These are phyloP conservation scores for Sporothrix pseudoabietina DNA, from an alignment of 2,329 filamentous ascomycete species.

Conservation along the genomic window DNA sequence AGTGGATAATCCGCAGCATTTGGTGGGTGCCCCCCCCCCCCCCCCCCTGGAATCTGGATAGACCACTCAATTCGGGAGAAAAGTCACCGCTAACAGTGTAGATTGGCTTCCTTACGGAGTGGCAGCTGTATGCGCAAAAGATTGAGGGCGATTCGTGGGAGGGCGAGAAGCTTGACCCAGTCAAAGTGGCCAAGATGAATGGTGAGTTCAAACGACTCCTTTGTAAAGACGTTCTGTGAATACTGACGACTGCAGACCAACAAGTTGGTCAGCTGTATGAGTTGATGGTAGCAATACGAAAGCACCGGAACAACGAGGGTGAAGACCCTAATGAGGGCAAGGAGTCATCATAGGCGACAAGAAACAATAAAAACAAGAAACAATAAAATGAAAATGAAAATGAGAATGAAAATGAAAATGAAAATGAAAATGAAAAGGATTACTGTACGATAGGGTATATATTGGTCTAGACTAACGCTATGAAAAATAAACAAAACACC, in stretches of 20 bases:
- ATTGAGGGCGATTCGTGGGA: conserved; percentile 85
- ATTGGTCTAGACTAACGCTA: background rate
- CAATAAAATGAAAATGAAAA: background rate
- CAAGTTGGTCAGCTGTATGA: conserved; percentile 94
- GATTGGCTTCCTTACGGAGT: conserved; percentile 95
- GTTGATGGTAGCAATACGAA: conserved; percentile 78
- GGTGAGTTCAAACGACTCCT: conserved; percentile 56
- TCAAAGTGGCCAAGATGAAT: conserved; percentile 90
- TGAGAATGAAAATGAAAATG: no score
- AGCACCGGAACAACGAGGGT: conserved; percentile 39
- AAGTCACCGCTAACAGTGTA: conserved; percentile 42
- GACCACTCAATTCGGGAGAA: no score
- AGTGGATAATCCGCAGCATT: conserved; percentile 87
- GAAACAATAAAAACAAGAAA: background rate
- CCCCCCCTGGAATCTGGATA: no score
- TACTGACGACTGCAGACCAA: conserved; percentile 63
- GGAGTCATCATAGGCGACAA: background rate
- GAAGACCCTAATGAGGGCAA: conserved; percentile 12
- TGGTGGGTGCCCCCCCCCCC: conserved; percentile 68
- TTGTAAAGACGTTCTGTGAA: background rate
- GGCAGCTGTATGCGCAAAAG: conserved; percentile 93
- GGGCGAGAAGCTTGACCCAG: conserved; percentile 78
- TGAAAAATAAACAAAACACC: background rate
- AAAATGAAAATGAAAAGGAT: background rate
- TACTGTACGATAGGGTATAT: conserved; percentile 21